phyloP scores from a whole-genome alignment of 345 rosid species.

The Citrus reticulata region DNA sequence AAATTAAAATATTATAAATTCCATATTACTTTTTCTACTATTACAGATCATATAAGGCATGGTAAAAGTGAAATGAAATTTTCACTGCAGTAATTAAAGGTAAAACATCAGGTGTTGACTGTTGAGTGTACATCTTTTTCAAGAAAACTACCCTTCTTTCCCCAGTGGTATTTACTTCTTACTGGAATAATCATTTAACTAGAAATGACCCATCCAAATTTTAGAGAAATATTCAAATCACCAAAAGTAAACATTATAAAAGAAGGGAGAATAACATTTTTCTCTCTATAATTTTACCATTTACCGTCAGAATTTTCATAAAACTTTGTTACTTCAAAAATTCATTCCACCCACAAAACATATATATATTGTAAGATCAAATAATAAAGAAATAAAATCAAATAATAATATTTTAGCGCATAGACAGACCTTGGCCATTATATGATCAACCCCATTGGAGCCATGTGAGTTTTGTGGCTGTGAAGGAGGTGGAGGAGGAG shows the following conservation, averaged over 20 bases:
- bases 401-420: not conserved
- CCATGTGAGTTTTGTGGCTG: slow-evolving; percentile 58
- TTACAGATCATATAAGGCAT: not conserved
- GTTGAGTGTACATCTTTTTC: too few relatives aligned
- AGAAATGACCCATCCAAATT: too few relatives aligned
- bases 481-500: slow-evolving; percentile 28
- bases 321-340: too few relatives aligned
- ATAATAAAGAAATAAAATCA: too few relatives aligned
- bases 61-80: not conserved
- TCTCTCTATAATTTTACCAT: too few relatives aligned
- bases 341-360: too few relatives aligned
- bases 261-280: too few relatives aligned
- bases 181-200: not conserved
- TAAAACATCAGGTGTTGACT: not conserved
- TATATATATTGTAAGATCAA: too few relatives aligned
- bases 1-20: not conserved
- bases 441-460: slow-evolving; percentile 60
- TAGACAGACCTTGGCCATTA: slow-evolving; percentile 47
- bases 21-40: not conserved
- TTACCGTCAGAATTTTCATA: too few relatives aligned
- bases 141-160: too few relatives aligned
- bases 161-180: not conserved
- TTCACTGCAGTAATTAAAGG: not conserved
- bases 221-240: too few relatives aligned
- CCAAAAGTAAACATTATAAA: too few relatives aligned